These are phyloP conservation scores for Eurotiales sp. DNA, from an alignment of 2,329 filamentous ascomycete genomes.

Conservation along the genomic window DNA sequence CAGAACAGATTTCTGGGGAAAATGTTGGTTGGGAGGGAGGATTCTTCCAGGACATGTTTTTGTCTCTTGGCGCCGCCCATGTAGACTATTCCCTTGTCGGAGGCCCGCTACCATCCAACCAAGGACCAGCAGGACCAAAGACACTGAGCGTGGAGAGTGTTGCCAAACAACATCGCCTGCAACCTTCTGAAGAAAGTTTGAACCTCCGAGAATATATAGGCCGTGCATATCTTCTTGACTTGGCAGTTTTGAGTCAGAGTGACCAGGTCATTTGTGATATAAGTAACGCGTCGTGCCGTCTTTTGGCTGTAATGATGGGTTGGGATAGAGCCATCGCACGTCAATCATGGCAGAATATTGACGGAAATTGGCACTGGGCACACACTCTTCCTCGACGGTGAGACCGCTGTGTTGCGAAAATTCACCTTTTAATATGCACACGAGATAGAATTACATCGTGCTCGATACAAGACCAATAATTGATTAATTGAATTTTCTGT, in stretches of 20 bases:
- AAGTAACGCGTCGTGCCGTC: slow-evolving; percentile 59
- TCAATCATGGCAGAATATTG: slow-evolving; percentile 73
- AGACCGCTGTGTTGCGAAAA: too few species aligned
- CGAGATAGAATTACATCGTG: too few species aligned
- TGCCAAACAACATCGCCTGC: slow-evolving; percentile 16
- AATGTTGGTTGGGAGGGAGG: slow-evolving; percentile 84
- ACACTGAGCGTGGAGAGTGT: slow-evolving; percentile 9
- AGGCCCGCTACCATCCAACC: slow-evolving; percentile 23
- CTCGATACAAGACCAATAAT: too few species aligned
- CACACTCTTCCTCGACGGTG: slow-evolving; percentile 15
- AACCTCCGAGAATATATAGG: slow-evolving; percentile 69
- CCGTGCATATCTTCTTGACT: slow-evolving; percentile 76
- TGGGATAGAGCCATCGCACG: slow-evolving; percentile 64
- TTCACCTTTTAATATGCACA: too few species aligned
- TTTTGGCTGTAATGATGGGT: slow-evolving; percentile 82
- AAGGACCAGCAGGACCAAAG: slow-evolving; percentile 13
- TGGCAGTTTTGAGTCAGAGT: slow-evolving; percentile 66
- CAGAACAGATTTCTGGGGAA: slow-evolving; percentile 54
- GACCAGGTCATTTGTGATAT: slow-evolving; percentile 75
- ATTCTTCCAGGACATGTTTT: slow-evolving; percentile 79
- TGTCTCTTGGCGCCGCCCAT: slow-evolving; percentile 61
- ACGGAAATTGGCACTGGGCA: slow-evolving; percentile 64
- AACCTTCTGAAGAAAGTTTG: slow-evolving; percentile 48
- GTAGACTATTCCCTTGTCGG: slow-evolving; percentile 24
- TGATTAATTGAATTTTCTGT: too few species aligned